Evolutionary conservation across 2,329 filamentous ascomycete species (phyloP), one percentile per base, ranked within the genome.

Genomic region (Phialophora macrospora): DNA sequence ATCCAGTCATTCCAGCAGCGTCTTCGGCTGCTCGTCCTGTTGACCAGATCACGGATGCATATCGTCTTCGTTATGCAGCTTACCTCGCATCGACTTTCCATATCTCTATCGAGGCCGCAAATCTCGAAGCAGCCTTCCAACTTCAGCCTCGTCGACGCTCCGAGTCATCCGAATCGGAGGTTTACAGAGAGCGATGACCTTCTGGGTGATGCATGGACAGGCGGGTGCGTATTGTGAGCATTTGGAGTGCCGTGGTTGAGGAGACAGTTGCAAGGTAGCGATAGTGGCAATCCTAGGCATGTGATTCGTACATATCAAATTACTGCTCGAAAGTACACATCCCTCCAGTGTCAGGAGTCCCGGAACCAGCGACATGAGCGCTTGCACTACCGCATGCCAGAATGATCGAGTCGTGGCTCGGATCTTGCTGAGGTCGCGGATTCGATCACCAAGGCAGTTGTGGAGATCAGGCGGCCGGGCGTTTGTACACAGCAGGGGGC

Each of bases 51-150:
- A 62, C 24, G 14, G 63, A 65, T 3, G 63, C 63, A 34, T 64
- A 60, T n/a, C 62, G 62, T 24, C 24, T 44, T 55, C 56, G 62
- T 4, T 64, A 64, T 30, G 62, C 62, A 44, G 59, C 62, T 34
- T 64, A 64, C 28, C 62, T 64, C n/a, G 48, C 62, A n/a, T 64
- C 62, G n/a, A 64, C 62, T 8, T 64, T 64, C 51, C 62, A 64
- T 38, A 64, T 64, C 48, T 55, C 55, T 32, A 22, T 64, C n/a
- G 62, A 60, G 34, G 62, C 62, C 14, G 62, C 56, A n/a, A 64
- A 60, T 12, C 7, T 48, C 17, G 62, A 64, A 38, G 62, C 57
- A 9, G 26, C 22, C 5, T 61, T 60, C 30, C 62, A 60, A 22
- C 49, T 64, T 17, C 41, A 41, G n/a, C 57, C 51, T 51, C 56